These are phyloP conservation scores for Pholiota microspora DNA, from an alignment of 768 basidiomycete genomes.

Conservation along the genomic window DNA sequence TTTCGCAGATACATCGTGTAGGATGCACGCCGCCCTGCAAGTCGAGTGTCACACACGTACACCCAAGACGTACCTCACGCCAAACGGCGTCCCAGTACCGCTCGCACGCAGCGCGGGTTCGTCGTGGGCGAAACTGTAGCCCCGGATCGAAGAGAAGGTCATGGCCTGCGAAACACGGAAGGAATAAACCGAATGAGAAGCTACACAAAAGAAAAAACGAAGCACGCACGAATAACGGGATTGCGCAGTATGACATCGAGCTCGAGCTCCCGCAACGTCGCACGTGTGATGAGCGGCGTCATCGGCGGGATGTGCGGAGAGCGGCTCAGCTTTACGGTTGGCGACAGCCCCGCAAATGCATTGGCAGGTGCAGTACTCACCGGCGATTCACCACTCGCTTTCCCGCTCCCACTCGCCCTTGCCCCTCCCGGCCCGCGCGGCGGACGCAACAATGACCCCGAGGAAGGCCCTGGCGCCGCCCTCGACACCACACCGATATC, in stretches of 20 bases:
- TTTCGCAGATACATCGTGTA: conserved; percentile 51
- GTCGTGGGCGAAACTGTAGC: conserved; percentile 77
- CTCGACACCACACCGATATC: conserved; percentile 44
- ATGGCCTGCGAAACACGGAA: conserved; percentile 53
- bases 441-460: conserved; percentile 40
- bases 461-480: conserved; percentile 41
- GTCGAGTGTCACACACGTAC: conserved; percentile 80
- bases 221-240: conserved; percentile 81
- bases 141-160: conserved; percentile 88
- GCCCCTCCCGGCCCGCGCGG: conserved; percentile 5
- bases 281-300: conserved; percentile 77
- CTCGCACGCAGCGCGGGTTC: conserved; percentile 70
- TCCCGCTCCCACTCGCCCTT: not conserved
- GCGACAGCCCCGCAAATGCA: not conserved
- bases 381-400: not conserved
- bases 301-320: conserved; percentile 62
- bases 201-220: conserved; percentile 6
- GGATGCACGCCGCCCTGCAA: conserved; percentile 48
- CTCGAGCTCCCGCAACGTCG: conserved; percentile 83
- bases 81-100: conserved; percentile 84
- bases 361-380: not conserved
- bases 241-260: conserved; percentile 83
- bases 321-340: not conserved
- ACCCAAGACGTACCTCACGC: conserved; percentile 75
- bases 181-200: not conserved